Evolutionary conservation across 1,284 basidiomycete species (phyloP).

Genomic region (Trichosporon asahii): DNA sequence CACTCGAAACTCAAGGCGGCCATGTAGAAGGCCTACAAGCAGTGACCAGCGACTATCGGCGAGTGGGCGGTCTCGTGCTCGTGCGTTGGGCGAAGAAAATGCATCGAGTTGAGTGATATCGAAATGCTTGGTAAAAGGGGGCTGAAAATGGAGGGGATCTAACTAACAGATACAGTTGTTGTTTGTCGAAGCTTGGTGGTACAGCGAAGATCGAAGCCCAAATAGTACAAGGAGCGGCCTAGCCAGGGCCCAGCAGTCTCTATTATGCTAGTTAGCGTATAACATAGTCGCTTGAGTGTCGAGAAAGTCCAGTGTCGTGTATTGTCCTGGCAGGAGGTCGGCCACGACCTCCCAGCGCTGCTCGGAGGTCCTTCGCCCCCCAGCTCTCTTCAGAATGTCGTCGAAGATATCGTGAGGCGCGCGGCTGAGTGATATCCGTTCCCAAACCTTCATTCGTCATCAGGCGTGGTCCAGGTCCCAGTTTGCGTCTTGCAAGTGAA

Average conservation of each 20-base stretch:
- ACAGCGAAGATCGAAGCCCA: slow-evolving; percentile 3
- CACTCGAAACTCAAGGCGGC: neutral
- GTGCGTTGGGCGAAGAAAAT: neutral
- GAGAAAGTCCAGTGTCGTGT: slow-evolving; percentile 5
- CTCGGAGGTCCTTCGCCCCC: neutral
- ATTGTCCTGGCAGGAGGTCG: neutral
- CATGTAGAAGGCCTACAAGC: neutral
- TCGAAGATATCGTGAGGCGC: neutral
- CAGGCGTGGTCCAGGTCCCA: neutral
- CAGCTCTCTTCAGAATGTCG: neutral
- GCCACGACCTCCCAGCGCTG: neutral
- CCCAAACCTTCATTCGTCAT: neutral
- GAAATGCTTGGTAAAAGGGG: slow-evolving; percentile 6
- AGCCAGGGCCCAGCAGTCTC: neutral
- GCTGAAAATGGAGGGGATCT: neutral
- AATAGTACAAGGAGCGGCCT: slow-evolving; percentile 1
- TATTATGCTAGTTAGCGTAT: neutral
- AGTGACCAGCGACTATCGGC: neutral
- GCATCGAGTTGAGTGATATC: slow-evolving; percentile 5
- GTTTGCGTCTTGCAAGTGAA: neutral
- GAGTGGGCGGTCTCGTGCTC: neutral
- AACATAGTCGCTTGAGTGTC: neutral
- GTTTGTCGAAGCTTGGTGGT: neutral
- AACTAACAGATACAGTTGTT: neutral
- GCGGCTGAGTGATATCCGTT: neutral